Conservation (phyloP, 1,139 yeast genomes). For the Taphrina wiesneri region DNA sequence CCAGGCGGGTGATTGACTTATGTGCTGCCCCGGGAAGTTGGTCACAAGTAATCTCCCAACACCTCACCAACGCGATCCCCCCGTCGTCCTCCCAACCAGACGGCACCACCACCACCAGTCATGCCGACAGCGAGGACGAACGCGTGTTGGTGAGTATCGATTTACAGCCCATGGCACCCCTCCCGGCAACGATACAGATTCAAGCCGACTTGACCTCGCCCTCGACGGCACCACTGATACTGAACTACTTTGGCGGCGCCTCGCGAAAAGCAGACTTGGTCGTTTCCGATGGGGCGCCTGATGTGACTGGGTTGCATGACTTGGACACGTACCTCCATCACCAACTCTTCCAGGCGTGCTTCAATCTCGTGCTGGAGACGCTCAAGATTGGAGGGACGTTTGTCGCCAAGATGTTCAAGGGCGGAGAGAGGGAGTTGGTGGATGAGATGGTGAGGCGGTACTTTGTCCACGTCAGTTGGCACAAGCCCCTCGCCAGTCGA, state of each 20-base stretch:
- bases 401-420: slow-evolving; percentile 94
- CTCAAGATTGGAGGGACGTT: slow-evolving; percentile 86
- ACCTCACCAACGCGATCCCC: slow-evolving; percentile 43
- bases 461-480: slow-evolving; percentile 45
- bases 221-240: slow-evolving; percentile 69
- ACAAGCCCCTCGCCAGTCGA: slow-evolving; percentile 91
- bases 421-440: slow-evolving; percentile 87
- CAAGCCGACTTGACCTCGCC: slow-evolving; percentile 99
- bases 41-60: slow-evolving; percentile 90
- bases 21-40: slow-evolving; percentile 99
- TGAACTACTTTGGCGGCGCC: slow-evolving; percentile 67
- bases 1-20: slow-evolving; percentile 83
- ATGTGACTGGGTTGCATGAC: slow-evolving; percentile 95
- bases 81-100: slow-evolving; percentile 10
- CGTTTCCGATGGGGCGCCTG: slow-evolving; percentile 85
- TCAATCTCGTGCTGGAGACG: slow-evolving; percentile 85
- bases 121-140: slow-evolving; percentile 34
- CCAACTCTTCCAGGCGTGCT: slow-evolving; percentile 83
- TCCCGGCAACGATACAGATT: slow-evolving; percentile 77
- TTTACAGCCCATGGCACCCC: slow-evolving; percentile 95
- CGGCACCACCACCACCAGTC: slow-evolving; percentile 35
- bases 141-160: slow-evolving; percentile 91
- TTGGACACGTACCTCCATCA: slow-evolving; percentile 96
- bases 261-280: slow-evolving; percentile 50
- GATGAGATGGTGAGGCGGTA: slow-evolving; percentile 49